Evolutionary conservation across 805 yeast species (phyloP), one percentile per base, ranked within the genome.

Genomic region (Kuraishia molischiana): DNA sequence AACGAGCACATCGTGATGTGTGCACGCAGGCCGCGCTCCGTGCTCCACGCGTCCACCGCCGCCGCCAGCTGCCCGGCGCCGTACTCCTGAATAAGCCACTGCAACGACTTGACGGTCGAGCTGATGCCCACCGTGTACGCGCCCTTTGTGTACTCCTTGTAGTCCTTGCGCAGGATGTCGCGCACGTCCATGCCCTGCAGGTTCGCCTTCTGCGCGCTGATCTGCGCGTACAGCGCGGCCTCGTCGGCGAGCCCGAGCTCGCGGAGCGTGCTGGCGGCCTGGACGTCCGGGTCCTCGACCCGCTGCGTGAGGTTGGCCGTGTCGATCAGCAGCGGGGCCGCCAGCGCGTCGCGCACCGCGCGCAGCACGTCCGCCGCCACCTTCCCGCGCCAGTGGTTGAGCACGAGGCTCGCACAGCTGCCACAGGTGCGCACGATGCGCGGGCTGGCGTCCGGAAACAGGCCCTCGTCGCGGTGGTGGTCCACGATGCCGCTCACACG

Each of bases 141-240:
- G 2, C 50, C 50, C 4, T 18, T 52, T 52, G 48, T 56, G 8
- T 57, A 87, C 49, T 75, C 76, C 53, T 90, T 90, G 58, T 84
- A 90, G 53, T 90, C 98, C 55, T 87, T 89, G 33, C 79, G 63
- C 29, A 92, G 61, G 5, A 92, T 56, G 37, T 86, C 94, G 4
- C 47, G 47, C 4, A 77, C 55, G 1, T 72, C 49, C 28, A 92
- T 63, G 0, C 85, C 87, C 3, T 56, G 53, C 28, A 89, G 61
- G 49, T 85, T 74, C 40, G 69, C 68, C 53, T 86, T 89, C 15
- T 77, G 76, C 3, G 48, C 44, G 34, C 56, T 62, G 19, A 78
- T 49, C 2, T 49, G 47, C 4, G 50, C 41, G 47, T 49, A 73
- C 14, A 32, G 30, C 4, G 22, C 17, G 4, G 19, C 15, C 9